Conservation (phyloP, 441 rosid genomes). For the Populus trichocarpa region DNA sequence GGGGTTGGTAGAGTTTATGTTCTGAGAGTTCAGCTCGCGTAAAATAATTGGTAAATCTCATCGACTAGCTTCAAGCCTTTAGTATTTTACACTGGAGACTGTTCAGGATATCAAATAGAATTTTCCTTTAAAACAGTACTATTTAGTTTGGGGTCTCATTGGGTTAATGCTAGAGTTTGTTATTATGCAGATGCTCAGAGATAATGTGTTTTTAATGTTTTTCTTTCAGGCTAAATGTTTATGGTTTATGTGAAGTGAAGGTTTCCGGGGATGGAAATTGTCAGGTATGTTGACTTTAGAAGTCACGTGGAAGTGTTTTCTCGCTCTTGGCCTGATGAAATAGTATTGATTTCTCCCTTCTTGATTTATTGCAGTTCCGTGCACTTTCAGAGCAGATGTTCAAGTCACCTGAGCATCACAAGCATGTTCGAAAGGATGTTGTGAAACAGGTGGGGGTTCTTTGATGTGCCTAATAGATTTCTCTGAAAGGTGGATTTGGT, state of each 20-base stretch:
- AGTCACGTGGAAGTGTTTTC: slow-evolving; percentile 8
- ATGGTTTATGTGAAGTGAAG: slow-evolving; percentile 81
- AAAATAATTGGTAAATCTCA: neutral
- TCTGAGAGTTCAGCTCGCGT: neutral
- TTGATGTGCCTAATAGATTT: slow-evolving; percentile 6
- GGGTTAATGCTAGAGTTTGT: neutral
- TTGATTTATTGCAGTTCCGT: slow-evolving; percentile 62
- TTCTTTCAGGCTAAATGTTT: slow-evolving; percentile 60
- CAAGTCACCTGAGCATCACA: slow-evolving; percentile 86
- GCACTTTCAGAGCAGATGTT: slow-evolving; percentile 92
- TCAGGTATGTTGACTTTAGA: slow-evolving; percentile 50
- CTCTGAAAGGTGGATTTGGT: neutral
- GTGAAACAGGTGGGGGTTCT: slow-evolving; percentile 68
- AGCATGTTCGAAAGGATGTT: slow-evolving; percentile 76
- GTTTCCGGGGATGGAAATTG: slow-evolving; percentile 98
- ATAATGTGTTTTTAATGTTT: neutral
- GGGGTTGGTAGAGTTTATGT: no score
- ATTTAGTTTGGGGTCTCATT: neutral
- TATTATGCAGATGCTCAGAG: neutral
- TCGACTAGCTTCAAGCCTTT: no score
- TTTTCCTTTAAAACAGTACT: neutral
- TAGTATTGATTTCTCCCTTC: slow-evolving; percentile 1
- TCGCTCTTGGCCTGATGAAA: neutral
- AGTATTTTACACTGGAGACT: neutral
- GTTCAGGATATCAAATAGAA: neutral